Evolutionary conservation across 2,329 filamentous ascomycete genomes (phyloP).

Genomic region (Whalleya microplaca): DNA sequence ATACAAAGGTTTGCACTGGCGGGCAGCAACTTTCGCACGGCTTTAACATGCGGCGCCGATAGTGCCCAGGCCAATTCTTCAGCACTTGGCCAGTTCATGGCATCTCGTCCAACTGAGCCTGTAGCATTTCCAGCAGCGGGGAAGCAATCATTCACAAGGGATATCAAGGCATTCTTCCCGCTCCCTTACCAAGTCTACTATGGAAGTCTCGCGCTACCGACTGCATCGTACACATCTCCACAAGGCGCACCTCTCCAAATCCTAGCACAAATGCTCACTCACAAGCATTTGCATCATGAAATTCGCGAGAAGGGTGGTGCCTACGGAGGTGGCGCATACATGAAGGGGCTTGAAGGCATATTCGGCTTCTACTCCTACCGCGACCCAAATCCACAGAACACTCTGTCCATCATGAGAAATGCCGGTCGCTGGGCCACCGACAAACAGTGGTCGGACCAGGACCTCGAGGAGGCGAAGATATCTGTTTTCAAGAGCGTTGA

Average conservation of each 20-base stretch:
- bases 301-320: slow-evolving; percentile 97
- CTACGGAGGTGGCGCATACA: slow-evolving; percentile 90
- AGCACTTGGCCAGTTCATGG: slow-evolving; percentile 73
- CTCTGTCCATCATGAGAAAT: slow-evolving; percentile 79
- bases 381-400: slow-evolving; percentile 92
- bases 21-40: slow-evolving; percentile 71
- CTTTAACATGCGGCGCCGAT: slow-evolving; percentile 83
- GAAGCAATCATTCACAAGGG: slow-evolving; percentile 44
- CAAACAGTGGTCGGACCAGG: slow-evolving; percentile 77
- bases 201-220: slow-evolving; percentile 79
- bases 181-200: slow-evolving; percentile 98
- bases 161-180: slow-evolving; percentile 84
- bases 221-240: slow-evolving; percentile 78
- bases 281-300: slow-evolving; percentile 96
- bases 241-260: slow-evolving; percentile 83
- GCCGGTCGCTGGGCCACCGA: slow-evolving; percentile 84
- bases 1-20: slow-evolving; percentile 81
- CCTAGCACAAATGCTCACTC: slow-evolving; percentile 87
- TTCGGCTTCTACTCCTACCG: slow-evolving; percentile 98
- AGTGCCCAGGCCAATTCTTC: slow-evolving; percentile 71
- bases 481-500: slow-evolving; percentile 92
- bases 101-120: slow-evolving; percentile 54
- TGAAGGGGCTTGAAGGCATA: slow-evolving; percentile 76
- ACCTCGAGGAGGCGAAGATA: slow-evolving; percentile 95
- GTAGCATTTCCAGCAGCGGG: slow-evolving; percentile 42